Base-by-base conservation (phyloP, 2,329 filamentous ascomycete genomes). In the Talaromyces verruculosus region DNA sequence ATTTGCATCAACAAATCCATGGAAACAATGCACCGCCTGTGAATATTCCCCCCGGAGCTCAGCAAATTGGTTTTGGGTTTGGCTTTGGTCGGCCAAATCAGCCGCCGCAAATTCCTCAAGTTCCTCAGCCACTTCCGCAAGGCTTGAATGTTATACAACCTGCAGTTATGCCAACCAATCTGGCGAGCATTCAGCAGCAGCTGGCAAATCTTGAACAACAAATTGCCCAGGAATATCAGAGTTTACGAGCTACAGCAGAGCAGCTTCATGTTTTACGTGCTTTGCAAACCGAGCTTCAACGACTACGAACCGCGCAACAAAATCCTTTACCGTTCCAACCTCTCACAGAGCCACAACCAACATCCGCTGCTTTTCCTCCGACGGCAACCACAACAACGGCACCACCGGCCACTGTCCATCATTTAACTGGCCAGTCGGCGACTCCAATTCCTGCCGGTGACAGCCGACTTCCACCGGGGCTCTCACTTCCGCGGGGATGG, bases 261-360 rank as follows among this genome's bases (percentile, higher is more conserved):
- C 90, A 95, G 74, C 75, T 93, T 4, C 84, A 87, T 58, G 79
- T 86, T n/a, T 80, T 93, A n/a, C 85, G 89, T 62, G 79, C 87
- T 17, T 81, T 95, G 67, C 85, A 91, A 67, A 79, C 80, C 22
- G 91, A 95, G 74, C 76, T 95, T 60, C 81, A 85, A 39, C 85
- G 89, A 67, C 80, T 93, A 63, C 87, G 89, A 28, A 82, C 81
- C 67, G 69, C 79, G 45, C 84, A 85, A 64, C 69, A 70, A 28
- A 73, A 72, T 5, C 47, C 62, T 57, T 25, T 22, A 53, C n/a
- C 55, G 11, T 47, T 63, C 15, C 64, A 47, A 3, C 66, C 63
- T 33, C 47, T 61, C 17, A 41, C 69, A 15, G 65, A 59, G 33
- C 33, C 64, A 39, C 61, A 45, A 22, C 41, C 47, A 13, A 43